Evolutionary conservation across 2,329 filamentous ascomycete species (phyloP), one percentile per base, ranked within the genome.

Genomic region (Aspergillus amoenus): DNA sequence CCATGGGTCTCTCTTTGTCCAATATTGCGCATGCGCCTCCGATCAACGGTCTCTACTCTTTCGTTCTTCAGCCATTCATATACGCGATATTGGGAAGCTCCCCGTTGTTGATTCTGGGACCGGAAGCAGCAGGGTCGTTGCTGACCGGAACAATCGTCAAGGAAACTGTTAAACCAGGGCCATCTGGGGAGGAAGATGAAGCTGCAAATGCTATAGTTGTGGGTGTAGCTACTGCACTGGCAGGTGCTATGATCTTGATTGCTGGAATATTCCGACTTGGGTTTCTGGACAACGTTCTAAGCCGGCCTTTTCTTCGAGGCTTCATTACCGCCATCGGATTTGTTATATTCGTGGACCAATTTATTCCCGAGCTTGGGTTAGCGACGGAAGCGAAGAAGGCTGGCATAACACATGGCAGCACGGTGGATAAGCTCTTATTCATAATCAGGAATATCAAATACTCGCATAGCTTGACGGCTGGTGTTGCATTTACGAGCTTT

Each of bases 261-360:
- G 91, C 93, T 13, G 94, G 94, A 1, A 71, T 96, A 24, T 89
- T 90, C 22, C 84, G 94, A 13, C 79, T 99, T 3, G 94, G 94
- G 0, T 99, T 97, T 68, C 76, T 99, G 60, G 94, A 99, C 70
- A 96, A 91, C 68, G 93, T 99, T 11, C 82, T 99, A 37, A 97
- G 93, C 65, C 84, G 91, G 34, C 94, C 94, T 1, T 97, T 99
- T 67, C 77, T 97, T 55, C 83, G 94, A 58, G 94, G 94, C 1
- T 99, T 99, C 77, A 97, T 99, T 75, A 96, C 91, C 56, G 94
- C 94, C 50, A 95, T 99, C 70, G 94, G 94, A 48, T 90, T 97
- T 55, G 93, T 97, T 63, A 97, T 99, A 70, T 86, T 95, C 40
- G 91, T 97, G 37, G 94, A 97, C 72, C 94, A 99, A 75, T 79